Percentiles rank a stretch among this genome's conserved stretches.
These are phyloP conservation scores for Lojkania enalia DNA, from an alignment of 2,329 filamentous ascomycete genomes.

Conservation along the genomic window DNA sequence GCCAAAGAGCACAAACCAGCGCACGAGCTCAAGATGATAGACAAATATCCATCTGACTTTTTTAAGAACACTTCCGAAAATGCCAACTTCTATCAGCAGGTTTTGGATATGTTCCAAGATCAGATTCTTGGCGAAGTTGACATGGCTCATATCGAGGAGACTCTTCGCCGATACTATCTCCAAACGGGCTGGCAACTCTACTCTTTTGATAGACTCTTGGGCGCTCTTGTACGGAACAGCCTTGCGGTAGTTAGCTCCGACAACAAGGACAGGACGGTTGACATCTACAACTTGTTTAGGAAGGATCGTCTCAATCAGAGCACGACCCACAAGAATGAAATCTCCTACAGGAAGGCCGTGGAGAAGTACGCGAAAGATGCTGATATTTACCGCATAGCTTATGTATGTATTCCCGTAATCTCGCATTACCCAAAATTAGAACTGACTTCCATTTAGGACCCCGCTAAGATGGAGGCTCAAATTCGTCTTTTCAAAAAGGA, in stretches of 20 bases:
- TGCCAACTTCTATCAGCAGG: constrained; percentile 81
- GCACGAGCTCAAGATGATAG: constrained; percentile 78
- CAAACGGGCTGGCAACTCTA: constrained; percentile 92
- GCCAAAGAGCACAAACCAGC: constrained; percentile 78
- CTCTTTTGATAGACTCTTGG: constrained; percentile 85
- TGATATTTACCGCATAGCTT: constrained; percentile 87
- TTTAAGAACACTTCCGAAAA: constrained; percentile 67
- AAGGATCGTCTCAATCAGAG: constrained; percentile 78
- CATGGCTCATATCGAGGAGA: constrained; percentile 82
- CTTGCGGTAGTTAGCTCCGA: constrained; percentile 83
- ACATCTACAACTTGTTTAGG: constrained; percentile 86
- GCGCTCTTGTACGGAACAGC: constrained; percentile 77
- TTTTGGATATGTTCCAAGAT: constrained; percentile 83
- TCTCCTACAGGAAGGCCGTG: constrained; percentile 86
- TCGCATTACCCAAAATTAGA: not conserved
- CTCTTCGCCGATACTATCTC: constrained; percentile 88
- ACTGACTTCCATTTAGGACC: constrained; percentile 34
- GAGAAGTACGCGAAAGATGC: constrained; percentile 92
- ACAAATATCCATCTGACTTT: constrained; percentile 74
- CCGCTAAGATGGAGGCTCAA: constrained; percentile 72
- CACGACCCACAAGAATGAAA: constrained; percentile 87
- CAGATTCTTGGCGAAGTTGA: constrained; percentile 83
- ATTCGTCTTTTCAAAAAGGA: constrained; percentile 86
- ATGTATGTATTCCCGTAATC: constrained; percentile 65
- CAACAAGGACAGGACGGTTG: constrained; percentile 88